phyloP scores from a whole-genome alignment of 2,329 filamentous ascomycete species.

The Colletotrichum gloeosporioides region DNA sequence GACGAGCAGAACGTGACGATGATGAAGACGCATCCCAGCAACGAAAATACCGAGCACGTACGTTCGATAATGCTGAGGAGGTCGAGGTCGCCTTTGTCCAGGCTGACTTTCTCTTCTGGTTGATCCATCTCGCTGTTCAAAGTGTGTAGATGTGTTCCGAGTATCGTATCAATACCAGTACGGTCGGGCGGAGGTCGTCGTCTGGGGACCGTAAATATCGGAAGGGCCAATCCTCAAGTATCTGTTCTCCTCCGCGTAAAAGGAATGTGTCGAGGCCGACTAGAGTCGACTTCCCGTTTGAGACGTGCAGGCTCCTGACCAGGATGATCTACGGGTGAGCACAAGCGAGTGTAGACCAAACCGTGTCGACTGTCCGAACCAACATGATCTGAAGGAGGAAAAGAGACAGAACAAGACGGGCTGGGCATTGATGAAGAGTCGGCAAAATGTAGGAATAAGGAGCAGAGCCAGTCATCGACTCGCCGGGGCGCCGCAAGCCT shows the following conservation, averaged over 20 bases:
- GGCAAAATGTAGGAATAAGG: neutral
- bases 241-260: neutral
- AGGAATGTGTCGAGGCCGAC: neutral
- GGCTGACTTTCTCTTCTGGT: neutral
- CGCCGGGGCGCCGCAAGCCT: neutral
- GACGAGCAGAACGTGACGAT: conserved; percentile 74
- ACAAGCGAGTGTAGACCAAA: neutral
- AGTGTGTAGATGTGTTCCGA: neutral
- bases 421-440: neutral
- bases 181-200: neutral
- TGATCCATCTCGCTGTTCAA: neutral
- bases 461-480: neutral
- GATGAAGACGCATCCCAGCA: conserved; percentile 74
- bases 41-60: conserved; percentile 71
- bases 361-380: neutral
- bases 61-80: conserved; percentile 70
- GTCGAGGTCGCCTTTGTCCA: conserved; percentile 44
- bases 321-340: neutral
- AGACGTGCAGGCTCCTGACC: neutral
- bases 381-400: neutral
- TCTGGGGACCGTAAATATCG: neutral
- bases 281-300: neutral
- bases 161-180: neutral
- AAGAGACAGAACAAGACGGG: neutral
- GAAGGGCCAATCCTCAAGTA: neutral